These are phyloP conservation scores for Antrodiella citrinella DNA, from an alignment of 768 basidiomycete genomes.

Conservation along the genomic window DNA sequence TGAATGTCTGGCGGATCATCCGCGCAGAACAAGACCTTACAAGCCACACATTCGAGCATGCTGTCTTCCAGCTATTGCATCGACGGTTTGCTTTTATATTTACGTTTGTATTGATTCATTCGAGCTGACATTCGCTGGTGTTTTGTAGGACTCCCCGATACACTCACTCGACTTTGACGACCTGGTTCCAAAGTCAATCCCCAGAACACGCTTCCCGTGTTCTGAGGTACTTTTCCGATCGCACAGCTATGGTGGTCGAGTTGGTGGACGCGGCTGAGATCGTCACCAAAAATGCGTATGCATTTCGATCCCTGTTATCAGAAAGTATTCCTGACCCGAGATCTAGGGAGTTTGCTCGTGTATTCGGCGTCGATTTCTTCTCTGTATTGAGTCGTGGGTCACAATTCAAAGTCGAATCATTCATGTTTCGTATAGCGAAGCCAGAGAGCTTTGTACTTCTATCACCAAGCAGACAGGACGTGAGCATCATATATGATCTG, in stretches of 20 bases:
- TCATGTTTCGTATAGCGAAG: constrained; percentile 96
- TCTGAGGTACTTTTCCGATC: constrained; percentile 54
- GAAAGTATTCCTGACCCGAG: background rate
- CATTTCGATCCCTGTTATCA: constrained; percentile 1
- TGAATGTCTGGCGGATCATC: constrained; percentile 92
- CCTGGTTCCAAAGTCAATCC: constrained; percentile 57
- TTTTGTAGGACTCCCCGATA: constrained; percentile 76
- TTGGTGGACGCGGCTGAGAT: constrained; percentile 77
- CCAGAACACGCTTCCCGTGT: constrained; percentile 49
- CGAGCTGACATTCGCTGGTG: constrained; percentile 2
- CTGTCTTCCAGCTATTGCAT: constrained; percentile 72
- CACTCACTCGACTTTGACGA: constrained; percentile 47
- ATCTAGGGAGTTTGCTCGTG: constrained; percentile 87
- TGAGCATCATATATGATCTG: constrained; percentile 34
- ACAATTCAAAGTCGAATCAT: constrained; percentile 98
- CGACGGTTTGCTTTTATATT: constrained; percentile 44
- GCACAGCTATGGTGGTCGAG: constrained; percentile 64
- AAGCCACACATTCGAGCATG: constrained; percentile 86
- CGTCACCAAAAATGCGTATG: constrained; percentile 86
- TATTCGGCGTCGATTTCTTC: constrained; percentile 96
- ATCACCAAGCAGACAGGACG: constrained; percentile 84
- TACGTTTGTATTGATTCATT: background rate
- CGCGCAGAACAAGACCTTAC: constrained; percentile 71
- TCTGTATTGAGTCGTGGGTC: constrained; percentile 93
- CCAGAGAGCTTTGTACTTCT: constrained; percentile 88